A percentile compares a stretch with the other conserved stretches of the same genome.
These are phyloP conservation scores for Pseudogymnoascus destructans DNA, from an alignment of 2,329 filamentous ascomycete genomes.

Conservation along the genomic window DNA sequence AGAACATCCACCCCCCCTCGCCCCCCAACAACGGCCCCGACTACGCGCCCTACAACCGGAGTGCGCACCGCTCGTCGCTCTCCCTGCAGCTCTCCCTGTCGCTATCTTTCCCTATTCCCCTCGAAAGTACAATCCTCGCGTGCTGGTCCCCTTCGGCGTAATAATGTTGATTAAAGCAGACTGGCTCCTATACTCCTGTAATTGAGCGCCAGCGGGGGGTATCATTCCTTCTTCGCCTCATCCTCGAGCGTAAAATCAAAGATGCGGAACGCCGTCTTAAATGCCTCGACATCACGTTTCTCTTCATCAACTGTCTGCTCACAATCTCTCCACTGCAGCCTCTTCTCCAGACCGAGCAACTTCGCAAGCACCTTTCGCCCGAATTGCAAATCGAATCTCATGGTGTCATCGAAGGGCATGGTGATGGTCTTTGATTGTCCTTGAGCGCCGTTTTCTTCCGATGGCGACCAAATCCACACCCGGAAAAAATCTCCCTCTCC, in stretches of 20 bases:
- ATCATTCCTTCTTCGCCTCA: not conserved
- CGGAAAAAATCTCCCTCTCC: constrained; percentile 61
- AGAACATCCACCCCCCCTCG: not conserved
- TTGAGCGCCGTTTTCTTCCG: constrained; percentile 30
- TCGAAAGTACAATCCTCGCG: not conserved
- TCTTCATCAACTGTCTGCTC: constrained; percentile 68
- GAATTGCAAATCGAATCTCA: constrained; percentile 83
- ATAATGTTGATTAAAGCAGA: not conserved
- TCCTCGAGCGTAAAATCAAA: constrained; percentile 56
- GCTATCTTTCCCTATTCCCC: not conserved
- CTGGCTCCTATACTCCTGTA: not conserved
- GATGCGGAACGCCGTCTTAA: constrained; percentile 68
- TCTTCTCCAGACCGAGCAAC: constrained; percentile 62
- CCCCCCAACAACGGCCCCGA: no score
- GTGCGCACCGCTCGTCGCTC: not conserved
- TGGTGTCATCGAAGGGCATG: constrained; percentile 56
- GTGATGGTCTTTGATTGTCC: constrained; percentile 52
- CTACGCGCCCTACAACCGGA: no score
- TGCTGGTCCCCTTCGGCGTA: not conserved
- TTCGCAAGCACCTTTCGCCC: constrained; percentile 80
- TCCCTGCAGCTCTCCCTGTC: not conserved
- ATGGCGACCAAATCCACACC: constrained; percentile 59
- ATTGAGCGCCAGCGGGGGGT: not conserved
- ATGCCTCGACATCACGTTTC: constrained; percentile 59
- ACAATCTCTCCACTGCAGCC: constrained; percentile 78